Base-by-base conservation (phyloP, 331 rosid genomes). In the Phaseolus coccineus region DNA sequence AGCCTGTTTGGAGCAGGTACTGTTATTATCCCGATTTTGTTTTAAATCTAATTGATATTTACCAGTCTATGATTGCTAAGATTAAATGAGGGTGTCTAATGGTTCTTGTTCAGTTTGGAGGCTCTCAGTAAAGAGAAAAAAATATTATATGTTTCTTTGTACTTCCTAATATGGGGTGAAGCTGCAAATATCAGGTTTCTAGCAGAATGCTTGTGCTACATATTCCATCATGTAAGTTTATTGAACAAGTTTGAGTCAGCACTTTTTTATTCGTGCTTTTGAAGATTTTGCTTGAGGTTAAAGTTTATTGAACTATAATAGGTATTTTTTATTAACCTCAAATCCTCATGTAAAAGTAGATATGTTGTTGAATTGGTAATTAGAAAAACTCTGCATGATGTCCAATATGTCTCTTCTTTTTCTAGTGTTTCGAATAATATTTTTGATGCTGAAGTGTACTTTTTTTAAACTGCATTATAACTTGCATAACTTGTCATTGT, bases 181-280 rank as follows among this genome's bases (percentile, higher is more conserved):
- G 91, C 99, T 33, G 27, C 96, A 82, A 95, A 95, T 77, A 61
- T 93, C 84, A 95, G 99, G 84, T 95, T 92, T 87, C 90, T 95
- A 52, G 98, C 99, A 6, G 99, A 95, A 88, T 93, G 99, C 88
- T 87, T 95, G 91, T 95, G 99, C 90, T 95, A 95, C 93, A 91
- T 95, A 87, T 95, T 95, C 84, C 99, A 95, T 83, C 99, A 95
- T 72, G 99, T 95, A 91, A 89, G 99, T 87, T 50, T 53, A 78
- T 55, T 77, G 58, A 51, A 63, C 64, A 61, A 48, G 73, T 58
- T 4, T 10, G 24, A 53, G 72, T 63, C 71, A 62, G 4, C 33
- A 55, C 61, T 71, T 68, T 33, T 40, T 25, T 30, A 31, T 47
- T 53, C 40, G 30, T 68, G 48, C 57, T 40, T 68, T 19, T 56